Conservation (phyloP, 2,329 filamentous ascomycete species). For the Penicillium sp. region DNA sequence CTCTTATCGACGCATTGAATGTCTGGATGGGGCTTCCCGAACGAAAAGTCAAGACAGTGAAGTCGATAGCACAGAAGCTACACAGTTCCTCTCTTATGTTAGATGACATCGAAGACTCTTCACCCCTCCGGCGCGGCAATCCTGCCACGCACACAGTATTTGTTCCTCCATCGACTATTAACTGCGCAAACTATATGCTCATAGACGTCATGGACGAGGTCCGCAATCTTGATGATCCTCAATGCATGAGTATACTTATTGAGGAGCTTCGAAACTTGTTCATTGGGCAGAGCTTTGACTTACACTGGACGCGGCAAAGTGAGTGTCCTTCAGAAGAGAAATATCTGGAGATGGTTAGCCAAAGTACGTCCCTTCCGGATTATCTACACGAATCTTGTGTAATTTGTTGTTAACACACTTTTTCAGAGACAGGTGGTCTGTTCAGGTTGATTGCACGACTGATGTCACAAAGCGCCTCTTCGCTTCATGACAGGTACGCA, state of each 20-base stretch:
- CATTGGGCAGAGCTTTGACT: slow-evolving; percentile 42
- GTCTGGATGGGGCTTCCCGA: slow-evolving; percentile 37
- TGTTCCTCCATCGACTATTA: slow-evolving; percentile 46
- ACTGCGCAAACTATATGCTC: slow-evolving; percentile 47
- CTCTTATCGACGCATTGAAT: slow-evolving; percentile 41
- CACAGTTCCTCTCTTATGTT: slow-evolving; percentile 44
- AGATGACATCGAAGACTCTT: slow-evolving; percentile 49
- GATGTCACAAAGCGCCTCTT: slow-evolving; percentile 33
- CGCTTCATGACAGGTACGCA: slow-evolving; percentile 7
- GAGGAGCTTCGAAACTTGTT: slow-evolving; percentile 40
- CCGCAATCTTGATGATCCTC: slow-evolving; percentile 28
- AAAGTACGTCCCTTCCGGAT: slow-evolving; percentile 19
- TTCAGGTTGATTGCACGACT: slow-evolving; percentile 39
- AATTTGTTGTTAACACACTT: neutral
- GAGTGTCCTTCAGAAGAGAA: slow-evolving; percentile 39
- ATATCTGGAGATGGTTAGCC: slow-evolving; percentile 43
- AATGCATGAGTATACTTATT: slow-evolving; percentile 36
- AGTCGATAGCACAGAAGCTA: slow-evolving; percentile 35
- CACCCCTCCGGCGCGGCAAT: slow-evolving; percentile 41
- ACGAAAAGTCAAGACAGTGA: slow-evolving; percentile 32
- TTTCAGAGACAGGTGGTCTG: slow-evolving; percentile 38
- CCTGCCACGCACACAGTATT: slow-evolving; percentile 47
- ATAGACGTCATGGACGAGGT: slow-evolving; percentile 39
- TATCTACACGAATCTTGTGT: neutral
- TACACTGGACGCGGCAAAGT: slow-evolving; percentile 40